Evolutionary conservation across 78 protist genomes (phyloP), one percentile per base, ranked within the genome.

Genomic region (Trichosphaerium sp.): DNA sequence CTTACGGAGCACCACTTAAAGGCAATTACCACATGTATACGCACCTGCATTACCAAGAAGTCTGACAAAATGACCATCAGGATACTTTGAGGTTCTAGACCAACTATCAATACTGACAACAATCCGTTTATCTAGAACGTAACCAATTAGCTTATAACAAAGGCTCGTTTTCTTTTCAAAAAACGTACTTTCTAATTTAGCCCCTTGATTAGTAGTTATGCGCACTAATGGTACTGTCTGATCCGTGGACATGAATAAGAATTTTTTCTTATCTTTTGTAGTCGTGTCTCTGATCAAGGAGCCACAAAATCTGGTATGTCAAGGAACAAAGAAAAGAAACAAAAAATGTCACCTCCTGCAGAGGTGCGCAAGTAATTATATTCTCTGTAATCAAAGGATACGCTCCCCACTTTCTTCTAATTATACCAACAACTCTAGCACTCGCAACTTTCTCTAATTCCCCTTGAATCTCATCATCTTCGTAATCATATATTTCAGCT

Each of bases 61-160:
- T 5, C 37, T n/a, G 15, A 87, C 83, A 55, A 40, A 64, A 59
- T 87, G 92, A 6, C 92, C 92, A 4, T 41, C 5, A 7, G 92
- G 92, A 58, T 77, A 65, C 47, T 15, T 42, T 12, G 65, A 41
- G 38, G 49, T 15, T n/a, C 43, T 26, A 23, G 62, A 64, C 92
- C 92, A 87, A 8, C 52, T 39, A 66, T 87, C 89, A 25, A 87
- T 58, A 41, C 79, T 61, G 23, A 87, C 86, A 0, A 69, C 21
- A 4, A 87, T n/a, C 25, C 88, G 40, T 39, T 77, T 56, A 25
- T 57, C 82, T 0, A 31, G n/a, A n/a, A n/a, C n/a, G n/a, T n/a
- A n/a, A n/a, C n/a, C n/a, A n/a, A n/a, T n/a, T n/a, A n/a, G n/a
- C n/a, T n/a, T n/a, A n/a, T n/a, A n/a, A n/a, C n/a, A n/a, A n/a